phyloP scores from a whole-genome alignment of 2,329 filamentous ascomycete species.

The Ceratocystiopsis brevicomis region DNA sequence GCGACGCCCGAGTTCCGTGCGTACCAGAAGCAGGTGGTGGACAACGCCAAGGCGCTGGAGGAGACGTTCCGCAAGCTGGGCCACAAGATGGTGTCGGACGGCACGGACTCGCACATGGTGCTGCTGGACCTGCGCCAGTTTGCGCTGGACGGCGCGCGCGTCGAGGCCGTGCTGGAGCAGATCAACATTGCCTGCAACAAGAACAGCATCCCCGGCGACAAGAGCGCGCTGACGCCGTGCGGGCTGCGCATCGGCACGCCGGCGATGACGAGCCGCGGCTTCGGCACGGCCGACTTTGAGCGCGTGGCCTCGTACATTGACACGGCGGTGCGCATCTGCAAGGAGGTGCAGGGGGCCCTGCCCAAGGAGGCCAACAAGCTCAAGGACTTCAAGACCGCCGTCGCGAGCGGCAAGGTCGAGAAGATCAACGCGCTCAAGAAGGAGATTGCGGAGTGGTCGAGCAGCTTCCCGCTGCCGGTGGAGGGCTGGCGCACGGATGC shows the following conservation, averaged over 20 bases:
- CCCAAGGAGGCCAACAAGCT: slow-evolving; percentile 98
- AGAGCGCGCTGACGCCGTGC: slow-evolving; percentile 82
- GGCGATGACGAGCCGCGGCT: slow-evolving; percentile 92
- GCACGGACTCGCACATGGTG: slow-evolving; percentile 96
- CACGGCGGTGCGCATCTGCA: slow-evolving; percentile 70
- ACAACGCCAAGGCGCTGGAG: slow-evolving; percentile 86
- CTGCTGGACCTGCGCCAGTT: slow-evolving; percentile 82
- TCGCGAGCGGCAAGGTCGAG: slow-evolving; percentile 54
- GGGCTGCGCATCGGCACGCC: slow-evolving; percentile 93
- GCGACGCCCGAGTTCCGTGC: slow-evolving; percentile 75
- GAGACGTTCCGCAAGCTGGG: slow-evolving; percentile 66
- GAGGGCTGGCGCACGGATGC: slow-evolving; percentile 48
- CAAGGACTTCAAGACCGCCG: slow-evolving; percentile 97
- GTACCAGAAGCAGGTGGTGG: slow-evolving; percentile 82
- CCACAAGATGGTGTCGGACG: slow-evolving; percentile 87
- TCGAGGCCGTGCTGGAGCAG: slow-evolving; percentile 89
- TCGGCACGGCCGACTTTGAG: slow-evolving; percentile 82
- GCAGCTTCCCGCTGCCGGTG: slow-evolving; percentile 80
- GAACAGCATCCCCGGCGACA: slow-evolving; percentile 95
- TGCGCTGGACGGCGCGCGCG: slow-evolving; percentile 76
- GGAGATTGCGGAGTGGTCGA: slow-evolving; percentile 78
- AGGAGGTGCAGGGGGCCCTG: slow-evolving; percentile 64
- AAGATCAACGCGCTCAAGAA: slow-evolving; percentile 74
- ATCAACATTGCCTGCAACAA: slow-evolving; percentile 99
- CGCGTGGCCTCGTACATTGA: slow-evolving; percentile 82